Evolutionary conservation across 2,329 filamentous ascomycete genomes (phyloP).

Genomic region (Fusarium oligoseptatum): DNA sequence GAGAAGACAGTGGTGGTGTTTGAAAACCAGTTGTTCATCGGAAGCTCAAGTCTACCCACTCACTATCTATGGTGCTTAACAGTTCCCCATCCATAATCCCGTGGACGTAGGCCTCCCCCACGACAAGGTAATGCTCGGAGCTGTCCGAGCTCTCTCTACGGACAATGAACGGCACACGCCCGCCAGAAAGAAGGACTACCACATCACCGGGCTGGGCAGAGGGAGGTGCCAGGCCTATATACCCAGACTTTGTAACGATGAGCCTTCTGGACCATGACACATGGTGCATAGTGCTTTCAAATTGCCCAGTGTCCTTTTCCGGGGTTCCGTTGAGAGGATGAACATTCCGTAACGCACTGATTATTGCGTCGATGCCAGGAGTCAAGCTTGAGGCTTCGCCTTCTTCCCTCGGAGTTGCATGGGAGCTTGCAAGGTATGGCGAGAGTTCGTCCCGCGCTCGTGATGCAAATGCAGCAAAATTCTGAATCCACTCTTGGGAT

Average conservation of each 20-base stretch:
- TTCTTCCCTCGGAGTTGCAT: neutral
- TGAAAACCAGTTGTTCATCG: neutral
- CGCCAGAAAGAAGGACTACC: neutral
- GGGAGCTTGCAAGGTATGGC: neutral
- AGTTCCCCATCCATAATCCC: neutral
- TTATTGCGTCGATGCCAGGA: neutral
- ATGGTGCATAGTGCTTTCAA: neutral
- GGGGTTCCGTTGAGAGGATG: too few relatives aligned
- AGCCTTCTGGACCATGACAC: neutral
- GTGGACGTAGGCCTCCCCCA: neutral
- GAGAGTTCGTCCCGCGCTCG: neutral
- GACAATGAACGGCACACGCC: neutral
- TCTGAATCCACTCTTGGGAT: neutral
- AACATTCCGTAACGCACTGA: neutral
- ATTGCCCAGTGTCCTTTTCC: neutral
- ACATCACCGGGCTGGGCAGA: neutral
- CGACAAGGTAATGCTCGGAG: neutral
- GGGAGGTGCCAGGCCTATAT: neutral
- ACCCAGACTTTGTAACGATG: neutral
- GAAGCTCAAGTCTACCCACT: neutral
- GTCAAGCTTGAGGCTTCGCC: neutral
- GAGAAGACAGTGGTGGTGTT: neutral
- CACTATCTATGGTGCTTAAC: neutral
- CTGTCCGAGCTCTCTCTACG: too few relatives aligned
- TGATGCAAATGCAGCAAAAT: neutral